Percentiles rank a stretch among this genome's conserved stretches.
These are phyloP conservation scores for Paratrimastix pyriformis DNA, from an alignment of 78 protist species.

Conservation along the genomic window DNA sequence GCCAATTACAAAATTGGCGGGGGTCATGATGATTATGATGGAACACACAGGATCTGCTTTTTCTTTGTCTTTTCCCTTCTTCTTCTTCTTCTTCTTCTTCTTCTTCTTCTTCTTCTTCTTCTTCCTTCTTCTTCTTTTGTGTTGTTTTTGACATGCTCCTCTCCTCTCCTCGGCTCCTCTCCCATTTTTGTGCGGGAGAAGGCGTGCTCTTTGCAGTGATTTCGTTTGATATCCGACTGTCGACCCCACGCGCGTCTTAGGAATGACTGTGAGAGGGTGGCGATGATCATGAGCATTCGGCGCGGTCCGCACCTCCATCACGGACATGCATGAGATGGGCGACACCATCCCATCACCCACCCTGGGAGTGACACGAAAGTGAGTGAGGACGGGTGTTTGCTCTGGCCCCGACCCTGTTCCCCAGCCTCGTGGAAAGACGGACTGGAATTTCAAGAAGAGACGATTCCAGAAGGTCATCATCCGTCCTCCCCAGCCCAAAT, in stretches of 20 bases:
- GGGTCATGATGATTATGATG: not conserved
- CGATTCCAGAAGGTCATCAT: too few species aligned
- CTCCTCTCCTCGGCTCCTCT: not conserved
- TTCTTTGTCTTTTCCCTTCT: slow-evolving; percentile 1
- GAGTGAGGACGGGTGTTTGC: too few species aligned
- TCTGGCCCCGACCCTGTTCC: too few species aligned
- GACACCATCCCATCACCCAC: too few species aligned
- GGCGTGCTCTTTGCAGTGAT: not conserved
- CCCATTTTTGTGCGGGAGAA: not conserved
- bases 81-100: slow-evolving; percentile 1
- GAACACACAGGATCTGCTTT: not conserved
- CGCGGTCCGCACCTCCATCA: too few species aligned
- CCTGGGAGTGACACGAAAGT: too few species aligned
- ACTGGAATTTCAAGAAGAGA: too few species aligned
- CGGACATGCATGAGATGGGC: too few species aligned
- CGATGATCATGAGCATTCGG: not conserved
- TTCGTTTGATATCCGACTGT: not conserved
- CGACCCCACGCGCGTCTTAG: not conserved
- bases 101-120: not conserved
- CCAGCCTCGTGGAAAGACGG: too few species aligned
- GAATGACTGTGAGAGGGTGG: not conserved
- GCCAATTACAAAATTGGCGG: not conserved
- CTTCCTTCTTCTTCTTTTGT: not conserved
- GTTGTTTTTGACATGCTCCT: not conserved
- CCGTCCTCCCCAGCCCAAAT: too few species aligned